Evolutionary conservation across 2,329 filamentous ascomycete genomes (phyloP).

Genomic region (Amauroascus verrucosus): DNA sequence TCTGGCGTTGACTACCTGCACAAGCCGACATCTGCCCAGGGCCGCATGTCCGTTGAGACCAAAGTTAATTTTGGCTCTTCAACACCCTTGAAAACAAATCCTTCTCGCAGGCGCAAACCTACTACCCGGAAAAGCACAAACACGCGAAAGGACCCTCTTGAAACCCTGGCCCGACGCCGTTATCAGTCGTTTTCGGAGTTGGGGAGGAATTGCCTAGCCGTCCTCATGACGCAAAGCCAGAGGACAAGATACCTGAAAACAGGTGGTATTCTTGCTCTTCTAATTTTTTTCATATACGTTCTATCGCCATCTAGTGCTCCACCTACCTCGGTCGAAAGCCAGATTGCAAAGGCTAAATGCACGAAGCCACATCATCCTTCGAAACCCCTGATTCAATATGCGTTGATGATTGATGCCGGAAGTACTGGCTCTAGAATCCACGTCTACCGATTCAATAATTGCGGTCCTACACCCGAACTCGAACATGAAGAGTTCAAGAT

Average conservation of each 20-base stretch:
- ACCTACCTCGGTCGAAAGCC: constrained; percentile 2
- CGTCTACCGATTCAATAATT: constrained; percentile 99
- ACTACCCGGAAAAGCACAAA: constrained; percentile 28
- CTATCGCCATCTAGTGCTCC: constrained; percentile 35
- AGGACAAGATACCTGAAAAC: constrained; percentile 52
- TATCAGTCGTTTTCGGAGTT: constrained; percentile 6
- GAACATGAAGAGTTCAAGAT: constrained; percentile 89
- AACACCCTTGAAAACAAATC: constrained; percentile 43
- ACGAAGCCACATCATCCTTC: constrained; percentile 71
- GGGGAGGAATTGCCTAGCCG: constrained; percentile 25
- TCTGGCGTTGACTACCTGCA: constrained; percentile 3
- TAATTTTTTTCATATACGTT: constrained; percentile 49
- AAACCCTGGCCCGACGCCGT: constrained; percentile 22
- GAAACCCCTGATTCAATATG: constrained; percentile 94
- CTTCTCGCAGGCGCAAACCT: constrained; percentile 43
- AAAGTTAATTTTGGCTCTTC: constrained; percentile 43
- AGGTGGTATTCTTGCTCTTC: constrained; percentile 48
- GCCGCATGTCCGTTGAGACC: constrained; percentile 47
- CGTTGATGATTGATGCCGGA: constrained; percentile 96
- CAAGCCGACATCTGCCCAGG: constrained; percentile 15
- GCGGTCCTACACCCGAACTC: constrained; percentile 84
- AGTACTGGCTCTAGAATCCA: constrained; percentile 97
- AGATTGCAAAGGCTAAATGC: constrained; percentile 53
- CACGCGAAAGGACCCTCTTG: constrained; percentile 25
- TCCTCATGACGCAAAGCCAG: constrained; percentile 53